Conservation (phyloP, 108 stramenopile genomes). For the Mayamaea pseudoterrestris region DNA sequence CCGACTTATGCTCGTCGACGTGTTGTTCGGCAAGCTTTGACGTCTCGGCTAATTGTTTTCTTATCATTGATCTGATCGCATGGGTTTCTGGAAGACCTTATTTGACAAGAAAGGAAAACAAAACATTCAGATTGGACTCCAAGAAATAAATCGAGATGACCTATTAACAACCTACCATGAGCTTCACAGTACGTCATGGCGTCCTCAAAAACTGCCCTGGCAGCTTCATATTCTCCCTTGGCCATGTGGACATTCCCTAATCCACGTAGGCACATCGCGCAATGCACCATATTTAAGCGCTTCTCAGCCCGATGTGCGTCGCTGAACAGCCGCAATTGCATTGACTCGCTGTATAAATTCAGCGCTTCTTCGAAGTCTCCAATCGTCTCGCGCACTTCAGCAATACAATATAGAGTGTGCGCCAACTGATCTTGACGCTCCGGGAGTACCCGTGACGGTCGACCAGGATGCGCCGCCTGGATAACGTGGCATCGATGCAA, state of each 20-base stretch:
- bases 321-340: slow-evolving; percentile 14
- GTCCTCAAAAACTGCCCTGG: slow-evolving; percentile 15
- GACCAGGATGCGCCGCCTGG: slow-evolving; percentile 1
- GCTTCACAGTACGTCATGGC: slow-evolving; percentile 10
- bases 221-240: slow-evolving; percentile 13
- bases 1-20: no score
- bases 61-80: neutral
- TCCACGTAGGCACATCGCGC: slow-evolving; percentile 22
- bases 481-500: slow-evolving; percentile 7
- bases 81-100: neutral
- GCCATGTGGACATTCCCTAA: slow-evolving; percentile 22
- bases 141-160: no score
- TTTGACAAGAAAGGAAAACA: no score
- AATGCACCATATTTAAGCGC: slow-evolving; percentile 16
- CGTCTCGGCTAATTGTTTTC: neutral
- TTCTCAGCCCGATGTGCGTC: slow-evolving; percentile 10
- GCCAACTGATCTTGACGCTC: slow-evolving; percentile 23
- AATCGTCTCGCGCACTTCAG: slow-evolving; percentile 14
- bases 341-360: slow-evolving; percentile 18
- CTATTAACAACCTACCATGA: no score
- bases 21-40: no score
- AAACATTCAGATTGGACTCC: no score
- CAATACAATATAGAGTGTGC: slow-evolving; percentile 19
- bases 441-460: no score
- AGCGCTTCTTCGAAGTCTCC: slow-evolving; percentile 17